These are phyloP conservation scores for Fusarium sp. DNA, from an alignment of 2,329 filamentous ascomycete species.

Conservation along the genomic window DNA sequence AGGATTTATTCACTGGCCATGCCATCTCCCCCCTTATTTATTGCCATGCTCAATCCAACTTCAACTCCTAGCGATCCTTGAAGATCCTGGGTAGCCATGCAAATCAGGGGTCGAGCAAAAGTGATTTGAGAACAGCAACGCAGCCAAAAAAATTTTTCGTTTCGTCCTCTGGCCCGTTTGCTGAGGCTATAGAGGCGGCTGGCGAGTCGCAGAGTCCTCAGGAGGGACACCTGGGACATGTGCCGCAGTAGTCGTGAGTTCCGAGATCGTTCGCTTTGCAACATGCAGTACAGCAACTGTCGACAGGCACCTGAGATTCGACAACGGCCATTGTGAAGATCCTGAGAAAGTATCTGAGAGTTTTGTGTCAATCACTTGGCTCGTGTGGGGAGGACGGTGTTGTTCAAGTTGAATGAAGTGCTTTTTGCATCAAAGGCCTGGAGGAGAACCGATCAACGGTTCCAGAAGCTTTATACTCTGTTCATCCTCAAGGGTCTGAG, in stretches of 20 bases:
- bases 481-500: constrained; percentile 17
- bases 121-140: not conserved
- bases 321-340: constrained; percentile 28
- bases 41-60: not conserved
- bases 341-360: not conserved
- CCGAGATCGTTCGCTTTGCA: constrained; percentile 46
- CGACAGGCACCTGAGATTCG: constrained; percentile 27
- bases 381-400: not conserved
- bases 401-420: constrained; percentile 3
- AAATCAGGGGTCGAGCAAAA: not conserved
- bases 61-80: not conserved
- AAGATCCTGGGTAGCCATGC: not conserved
- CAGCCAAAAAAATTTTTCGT: not conserved
- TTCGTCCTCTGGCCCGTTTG: not conserved
- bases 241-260: constrained; percentile 47
- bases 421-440: constrained; percentile 5
- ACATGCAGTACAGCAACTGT: constrained; percentile 44
- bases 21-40: not conserved
- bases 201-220: constrained; percentile 1
- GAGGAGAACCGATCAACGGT: constrained; percentile 17
- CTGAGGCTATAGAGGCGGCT: not conserved
- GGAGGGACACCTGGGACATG: constrained; percentile 43
- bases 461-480: constrained; percentile 37
- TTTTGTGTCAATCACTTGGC: not conserved
- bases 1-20: constrained; percentile 8